Evolutionary conservation across 352 stramenopile species (phyloP).

Genomic region (Globisporangium iwayamae): DNA sequence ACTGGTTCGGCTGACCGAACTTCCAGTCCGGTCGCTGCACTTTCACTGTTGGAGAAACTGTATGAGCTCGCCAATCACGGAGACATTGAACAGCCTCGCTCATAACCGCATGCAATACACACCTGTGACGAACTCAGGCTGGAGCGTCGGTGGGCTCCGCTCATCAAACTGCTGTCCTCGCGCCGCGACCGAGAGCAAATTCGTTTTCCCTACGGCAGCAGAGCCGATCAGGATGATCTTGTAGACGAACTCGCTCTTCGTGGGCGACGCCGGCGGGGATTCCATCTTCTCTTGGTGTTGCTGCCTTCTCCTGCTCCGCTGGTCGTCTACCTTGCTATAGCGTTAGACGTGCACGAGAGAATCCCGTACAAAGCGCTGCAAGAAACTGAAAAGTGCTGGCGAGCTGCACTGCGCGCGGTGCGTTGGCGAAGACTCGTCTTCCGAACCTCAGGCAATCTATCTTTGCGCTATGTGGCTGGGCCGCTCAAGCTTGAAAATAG

Average conservation of each 20-base stretch:
- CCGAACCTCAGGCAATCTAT: neutral
- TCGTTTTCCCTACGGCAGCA: conserved; percentile 61
- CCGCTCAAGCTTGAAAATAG: no score
- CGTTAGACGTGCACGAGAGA: neutral
- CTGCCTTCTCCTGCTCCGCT: neutral
- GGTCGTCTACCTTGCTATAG: neutral
- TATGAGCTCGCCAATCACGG: neutral
- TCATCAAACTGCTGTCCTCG: conserved; percentile 58
- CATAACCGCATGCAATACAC: neutral
- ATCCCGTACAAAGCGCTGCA: neutral
- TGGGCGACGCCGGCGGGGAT: conserved; percentile 37
- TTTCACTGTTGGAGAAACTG: conserved; percentile 34
- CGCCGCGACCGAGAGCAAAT: conserved; percentile 50
- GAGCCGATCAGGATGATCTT: conserved; percentile 67
- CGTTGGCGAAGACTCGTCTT: neutral
- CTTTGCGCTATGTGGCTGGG: neutral
- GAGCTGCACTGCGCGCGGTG: neutral
- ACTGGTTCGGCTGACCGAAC: conserved; percentile 61
- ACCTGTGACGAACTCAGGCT: conserved; percentile 68
- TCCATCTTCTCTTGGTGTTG: conserved; percentile 8
- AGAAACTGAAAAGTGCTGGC: neutral
- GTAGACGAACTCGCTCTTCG: conserved; percentile 46
- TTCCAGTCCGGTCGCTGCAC: conserved; percentile 67
- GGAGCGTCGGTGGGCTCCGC: conserved; percentile 41
- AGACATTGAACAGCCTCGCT: neutral